phyloP scores from a whole-genome alignment of 1,284 basidiomycete species.

The Volvariella volvacea region DNA sequence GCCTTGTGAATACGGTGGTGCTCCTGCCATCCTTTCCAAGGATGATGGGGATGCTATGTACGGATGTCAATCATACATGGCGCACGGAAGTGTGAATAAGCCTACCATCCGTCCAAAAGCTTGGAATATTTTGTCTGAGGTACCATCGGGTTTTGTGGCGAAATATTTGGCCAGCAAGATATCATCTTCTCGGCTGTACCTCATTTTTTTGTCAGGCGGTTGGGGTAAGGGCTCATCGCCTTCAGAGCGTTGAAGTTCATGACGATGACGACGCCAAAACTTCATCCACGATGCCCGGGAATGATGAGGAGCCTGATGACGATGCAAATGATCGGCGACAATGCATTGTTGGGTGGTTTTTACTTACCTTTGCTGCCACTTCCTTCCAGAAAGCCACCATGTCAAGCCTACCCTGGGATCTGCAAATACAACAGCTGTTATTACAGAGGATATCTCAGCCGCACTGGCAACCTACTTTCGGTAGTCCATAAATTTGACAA shows the following conservation, averaged over 20 bases:
- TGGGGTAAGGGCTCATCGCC: slow-evolving; percentile 62
- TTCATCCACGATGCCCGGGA: slow-evolving; percentile 88
- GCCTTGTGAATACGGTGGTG: slow-evolving; percentile 79
- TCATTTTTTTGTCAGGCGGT: slow-evolving; percentile 77
- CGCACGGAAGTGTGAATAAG: slow-evolving; percentile 5
- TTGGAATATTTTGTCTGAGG: slow-evolving; percentile 75
- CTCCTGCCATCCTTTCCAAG: slow-evolving; percentile 88
- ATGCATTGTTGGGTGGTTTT: not conserved
- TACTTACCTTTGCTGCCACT: slow-evolving; percentile 59
- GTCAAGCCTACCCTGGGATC: slow-evolving; percentile 61
- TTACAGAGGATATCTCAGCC: slow-evolving; percentile 2
- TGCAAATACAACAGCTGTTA: slow-evolving; percentile 14
- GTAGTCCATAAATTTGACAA: slow-evolving; percentile 69
- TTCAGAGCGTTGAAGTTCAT: slow-evolving; percentile 61
- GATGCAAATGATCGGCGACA: not conserved
- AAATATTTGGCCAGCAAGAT: slow-evolving; percentile 70
- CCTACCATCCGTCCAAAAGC: slow-evolving; percentile 60
- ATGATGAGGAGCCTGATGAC: slow-evolving; percentile 67
- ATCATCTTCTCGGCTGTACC: slow-evolving; percentile 72
- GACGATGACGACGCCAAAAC: slow-evolving; percentile 77
- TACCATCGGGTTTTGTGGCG: slow-evolving; percentile 61
- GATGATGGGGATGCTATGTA: slow-evolving; percentile 70
- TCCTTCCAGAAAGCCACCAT: slow-evolving; percentile 85
- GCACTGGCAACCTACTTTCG: slow-evolving; percentile 40
- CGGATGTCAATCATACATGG: not conserved